Evolutionary conservation across 805 yeast genomes (phyloP), one percentile per base, ranked within the genome.

Genomic region (Novakomyces olei): DNA sequence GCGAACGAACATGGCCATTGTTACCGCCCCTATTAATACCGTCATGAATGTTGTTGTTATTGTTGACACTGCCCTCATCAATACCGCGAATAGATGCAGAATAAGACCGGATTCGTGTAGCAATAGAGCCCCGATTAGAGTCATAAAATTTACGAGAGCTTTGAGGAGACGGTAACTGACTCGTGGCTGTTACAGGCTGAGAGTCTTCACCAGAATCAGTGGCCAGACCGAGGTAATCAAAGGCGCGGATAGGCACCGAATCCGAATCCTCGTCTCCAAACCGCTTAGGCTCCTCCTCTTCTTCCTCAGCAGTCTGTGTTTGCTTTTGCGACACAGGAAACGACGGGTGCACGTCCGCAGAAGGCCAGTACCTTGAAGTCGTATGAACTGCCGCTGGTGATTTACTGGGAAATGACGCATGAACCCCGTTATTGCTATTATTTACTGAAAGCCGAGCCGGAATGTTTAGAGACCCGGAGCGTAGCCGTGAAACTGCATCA

Each of bases 181-280:
- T n/a, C 15, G 36, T 14, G 15, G 32, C 8, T 23, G 29, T 16
- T 18, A 32, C 16, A 12, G 19, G 15, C 25, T 14, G 16, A 19
- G 29, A 10, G 17, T 19, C 25, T 24, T 24, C 27, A 20, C 18
- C 36, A 18, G 35, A 12, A 30, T n/a, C 6, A 31, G 28, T 33
- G 8, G 39, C 43, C 10, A 40, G 38, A 17, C 43, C 43, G 8
- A 40, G 36, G 17, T 40, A 40, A 29, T 40, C 43, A n/a, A 40
- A 33, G 5, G 43, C 40, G 12, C 37, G 30, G 19, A 40, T 29
- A 15, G 41, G 38, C 15, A 41, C 37, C n/a, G n/a, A n/a, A n/a
- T n/a, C n/a, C n/a, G n/a, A n/a, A n/a, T n/a, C n/a, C n/a, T n/a
- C n/a, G n/a, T n/a, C n/a, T n/a, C n/a, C n/a, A n/a, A n/a, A n/a